Evolutionary conservation across 768 basidiomycete genomes (phyloP).

Genomic region (Suillus hirtellus): DNA sequence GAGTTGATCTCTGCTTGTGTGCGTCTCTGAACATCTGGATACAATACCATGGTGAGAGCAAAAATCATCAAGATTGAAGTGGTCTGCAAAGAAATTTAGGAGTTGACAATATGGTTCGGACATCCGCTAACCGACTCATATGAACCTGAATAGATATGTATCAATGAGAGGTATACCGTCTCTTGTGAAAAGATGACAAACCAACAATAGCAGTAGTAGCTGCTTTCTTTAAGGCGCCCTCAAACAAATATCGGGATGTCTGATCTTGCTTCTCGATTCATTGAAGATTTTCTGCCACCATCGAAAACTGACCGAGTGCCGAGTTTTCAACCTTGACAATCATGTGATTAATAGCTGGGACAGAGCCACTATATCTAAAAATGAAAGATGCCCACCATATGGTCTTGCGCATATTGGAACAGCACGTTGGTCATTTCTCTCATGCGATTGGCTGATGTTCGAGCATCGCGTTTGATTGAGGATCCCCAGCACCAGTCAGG

Average conservation of each 20-base stretch:
- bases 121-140: constrained; percentile 20
- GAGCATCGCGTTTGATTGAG: too few relatives aligned
- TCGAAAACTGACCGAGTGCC: neutral
- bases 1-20: constrained; percentile 21
- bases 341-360: neutral
- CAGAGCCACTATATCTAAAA: too few relatives aligned
- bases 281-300: constrained; percentile 17
- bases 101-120: neutral
- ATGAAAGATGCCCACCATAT: too few relatives aligned
- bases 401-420: too few relatives aligned
- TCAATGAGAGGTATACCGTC: neutral
- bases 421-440: too few relatives aligned
- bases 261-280: constrained; percentile 18
- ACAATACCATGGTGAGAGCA: constrained; percentile 7
- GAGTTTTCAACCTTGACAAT: neutral
- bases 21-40: constrained; percentile 16
- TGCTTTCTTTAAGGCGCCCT: constrained; percentile 13
- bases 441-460: too few relatives aligned
- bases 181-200: constrained; percentile 3
- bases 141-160: constrained; percentile 16
- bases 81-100: constrained; percentile 10
- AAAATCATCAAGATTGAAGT: constrained; percentile 13
- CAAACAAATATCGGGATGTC: constrained; percentile 2
- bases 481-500: too few relatives aligned
- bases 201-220: constrained; percentile 17